Base-by-base conservation (phyloP, 495 filamentous ascomycete species). In the Daldinia bambusicola region DNA sequence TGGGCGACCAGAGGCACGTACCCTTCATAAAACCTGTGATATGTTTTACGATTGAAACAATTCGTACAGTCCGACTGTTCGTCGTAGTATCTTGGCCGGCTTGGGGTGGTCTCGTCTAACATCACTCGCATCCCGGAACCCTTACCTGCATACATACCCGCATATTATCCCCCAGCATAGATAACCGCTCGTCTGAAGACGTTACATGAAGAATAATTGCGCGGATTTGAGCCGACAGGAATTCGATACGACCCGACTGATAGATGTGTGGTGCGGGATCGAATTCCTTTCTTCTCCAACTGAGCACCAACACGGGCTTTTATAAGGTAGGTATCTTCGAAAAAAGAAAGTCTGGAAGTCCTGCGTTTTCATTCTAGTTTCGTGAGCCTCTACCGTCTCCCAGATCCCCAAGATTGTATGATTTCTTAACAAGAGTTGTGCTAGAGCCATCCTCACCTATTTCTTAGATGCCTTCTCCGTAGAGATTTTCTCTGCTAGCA, bases 401-500 rank as follows among this genome's bases (percentile, higher is more conserved):
- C n/a, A n/a, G n/a, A n/a, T n/a, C n/a, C n/a, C n/a, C n/a, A n/a
- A n/a, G 40, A 58, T 14, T 10, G 37, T 41, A 3, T 41, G 38
- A n/a, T 14, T 43, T 43, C 41, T 43, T 43, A 43, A 43, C 7
- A 43, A 8, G 41, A 43, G 41, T 18, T 18, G 7, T 14, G 40
- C 41, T 7, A n/a, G 26, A 6, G n/a, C 41, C 20, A 14, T 32
- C 52, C 37, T 31, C 22, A 61, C 22, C 43, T 66, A 67, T 45
- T 52, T 55, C 36, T 67, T 51, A 65, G 67, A 84, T 67, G 72
- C 80, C 79, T 80, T 84, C 63, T 74, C 70, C 55, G 89, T 52
- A 12, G 60, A 58, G 67, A 83, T 79, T 67, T 83, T 77, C 26
- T 69, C 79, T 22, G 86, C 87, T 70, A 90, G 72, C 22, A 80